Conservation (phyloP, 2,329 filamentous ascomycete genomes). For the Sporothrix phasma region DNA sequence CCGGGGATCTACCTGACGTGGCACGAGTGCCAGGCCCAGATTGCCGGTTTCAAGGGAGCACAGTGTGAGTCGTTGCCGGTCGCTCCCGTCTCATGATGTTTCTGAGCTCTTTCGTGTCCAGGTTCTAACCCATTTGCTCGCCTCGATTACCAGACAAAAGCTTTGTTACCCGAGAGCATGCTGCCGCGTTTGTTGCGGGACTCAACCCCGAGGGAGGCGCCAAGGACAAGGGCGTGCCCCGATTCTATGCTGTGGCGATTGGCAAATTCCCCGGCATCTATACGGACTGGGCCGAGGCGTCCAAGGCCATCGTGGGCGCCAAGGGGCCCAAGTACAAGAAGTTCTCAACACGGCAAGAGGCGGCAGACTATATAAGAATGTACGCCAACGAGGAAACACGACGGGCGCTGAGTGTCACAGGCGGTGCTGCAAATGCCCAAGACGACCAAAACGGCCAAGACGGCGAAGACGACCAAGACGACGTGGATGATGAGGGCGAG, state of each 20-base stretch:
- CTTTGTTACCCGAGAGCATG: slow-evolving; percentile 63
- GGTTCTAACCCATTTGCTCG: too few species aligned
- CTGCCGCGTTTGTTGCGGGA: slow-evolving; percentile 65
- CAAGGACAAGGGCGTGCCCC: slow-evolving; percentile 31
- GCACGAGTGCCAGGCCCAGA: slow-evolving; percentile 52
- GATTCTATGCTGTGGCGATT: slow-evolving; percentile 52
- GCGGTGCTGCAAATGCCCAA: slow-evolving; percentile 14
- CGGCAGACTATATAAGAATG: slow-evolving; percentile 61
- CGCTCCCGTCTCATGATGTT: neutral
- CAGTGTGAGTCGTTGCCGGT: slow-evolving; percentile 45
- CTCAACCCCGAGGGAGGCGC: slow-evolving; percentile 35
- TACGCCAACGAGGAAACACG: slow-evolving; percentile 37
- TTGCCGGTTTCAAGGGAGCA: slow-evolving; percentile 52
- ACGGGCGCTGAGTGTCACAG: slow-evolving; percentile 27
- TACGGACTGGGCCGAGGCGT: slow-evolving; percentile 56
- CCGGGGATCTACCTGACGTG: slow-evolving; percentile 55
- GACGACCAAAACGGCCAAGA: slow-evolving; percentile 23
- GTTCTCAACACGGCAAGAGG: slow-evolving; percentile 59
- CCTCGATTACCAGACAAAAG: slow-evolving; percentile 79
- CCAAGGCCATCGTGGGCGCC: slow-evolving; percentile 63
- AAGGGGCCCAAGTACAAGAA: slow-evolving; percentile 61
- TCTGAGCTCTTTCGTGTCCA: too few species aligned
- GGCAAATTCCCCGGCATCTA: slow-evolving; percentile 51
- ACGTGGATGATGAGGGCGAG: slow-evolving; percentile 20
- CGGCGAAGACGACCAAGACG: slow-evolving; percentile 24